Evolutionary conservation across 495 filamentous ascomycete genomes (phyloP).

Genomic region (Neurospora cerealis): DNA sequence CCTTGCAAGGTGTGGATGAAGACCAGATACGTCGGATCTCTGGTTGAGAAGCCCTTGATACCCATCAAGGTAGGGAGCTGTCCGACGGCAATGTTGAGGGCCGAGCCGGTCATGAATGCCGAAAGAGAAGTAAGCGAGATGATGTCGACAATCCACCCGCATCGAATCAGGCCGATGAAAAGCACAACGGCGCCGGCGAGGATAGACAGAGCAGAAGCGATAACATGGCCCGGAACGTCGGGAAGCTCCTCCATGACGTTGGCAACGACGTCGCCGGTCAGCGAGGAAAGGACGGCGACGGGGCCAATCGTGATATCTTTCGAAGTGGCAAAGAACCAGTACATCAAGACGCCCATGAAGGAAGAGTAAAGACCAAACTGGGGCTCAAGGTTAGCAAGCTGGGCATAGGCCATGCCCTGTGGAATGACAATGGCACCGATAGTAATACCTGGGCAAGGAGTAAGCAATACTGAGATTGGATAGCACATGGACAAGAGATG

Average conservation of each 20-base stretch:
- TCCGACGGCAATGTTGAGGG: conserved; percentile 81
- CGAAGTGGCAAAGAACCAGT: conserved; percentile 98
- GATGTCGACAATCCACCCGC: conserved; percentile 91
- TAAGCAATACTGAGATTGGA: conserved; percentile 4
- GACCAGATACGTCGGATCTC: conserved; percentile 71
- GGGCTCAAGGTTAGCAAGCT: conserved; percentile 63
- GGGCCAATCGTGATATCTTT: conserved; percentile 99
- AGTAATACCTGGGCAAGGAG: conserved; percentile 57
- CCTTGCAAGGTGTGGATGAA: conserved; percentile 81
- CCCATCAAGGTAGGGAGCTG: conserved; percentile 83
- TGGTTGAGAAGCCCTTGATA: conserved; percentile 63
- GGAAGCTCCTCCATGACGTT: conserved; percentile 48
- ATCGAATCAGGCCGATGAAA: conserved; percentile 66
- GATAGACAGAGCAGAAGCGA: conserved; percentile 74
- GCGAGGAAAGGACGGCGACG: conserved; percentile 88
- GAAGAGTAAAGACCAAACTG: conserved; percentile 93
- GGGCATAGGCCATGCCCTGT: conserved; percentile 95
- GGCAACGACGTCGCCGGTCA: conserved; percentile 71
- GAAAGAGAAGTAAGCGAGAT: conserved; percentile 87
- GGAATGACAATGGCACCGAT: conserved; percentile 94
- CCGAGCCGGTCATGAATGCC: conserved; percentile 97
- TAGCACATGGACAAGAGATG: not conserved
- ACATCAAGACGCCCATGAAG: conserved; percentile 92
- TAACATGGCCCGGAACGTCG: conserved; percentile 45
- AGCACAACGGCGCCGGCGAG: conserved; percentile 74